Evolutionary conservation across 495 filamentous ascomycete species (phyloP), one percentile per base, ranked within the genome.

Genomic region (Pyronema domesticum): DNA sequence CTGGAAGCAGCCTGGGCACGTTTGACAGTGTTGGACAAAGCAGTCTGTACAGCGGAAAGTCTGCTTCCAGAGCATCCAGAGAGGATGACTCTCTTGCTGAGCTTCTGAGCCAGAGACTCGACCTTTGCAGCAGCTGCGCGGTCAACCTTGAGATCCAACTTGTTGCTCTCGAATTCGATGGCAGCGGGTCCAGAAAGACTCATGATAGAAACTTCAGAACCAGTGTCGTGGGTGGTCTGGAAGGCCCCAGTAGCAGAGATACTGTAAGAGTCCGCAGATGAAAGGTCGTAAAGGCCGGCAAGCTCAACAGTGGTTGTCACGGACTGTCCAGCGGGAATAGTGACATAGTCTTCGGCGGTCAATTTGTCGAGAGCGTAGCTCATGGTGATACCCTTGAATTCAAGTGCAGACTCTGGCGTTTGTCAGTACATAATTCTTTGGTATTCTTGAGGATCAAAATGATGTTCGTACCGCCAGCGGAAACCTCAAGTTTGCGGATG

Each of bases 401-500:
- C 60, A 10, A 82, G 57, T 59, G 73, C 68, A 18, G 23, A 30
- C 23, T 30, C 23, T 30, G 23, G 23, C 5, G 5, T 30, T 62
- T 66, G 51, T 65, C 77, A 80, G 48, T 50, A 34, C 18, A 18
- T 36, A 42, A 1, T 15, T 30, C 7, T 3, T 34, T 5, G 5
- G 23, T 30, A 30, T 2, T 30, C 23, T 30, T 30, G 23, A 37
- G 54, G 39, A 60, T 35, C 15, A 11, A 37, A 3, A 8, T 30
- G 13, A 30, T 30, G 23, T 30, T 70, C 68, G 60, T 70, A 75
- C 76, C 65, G 50, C 73, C 68, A 51, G 72, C 69, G 65, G 68
- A 79, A 42, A 82, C 68, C 13, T 63, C 61, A 36, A 80, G 72
- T 71, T 82, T 82, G 69, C 82, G 71, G 6, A 81, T 75, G 0